These are phyloP conservation scores for Rhytidhysteron rufulum DNA, from an alignment of 2,329 filamentous ascomycete genomes.

Conservation along the genomic window DNA sequence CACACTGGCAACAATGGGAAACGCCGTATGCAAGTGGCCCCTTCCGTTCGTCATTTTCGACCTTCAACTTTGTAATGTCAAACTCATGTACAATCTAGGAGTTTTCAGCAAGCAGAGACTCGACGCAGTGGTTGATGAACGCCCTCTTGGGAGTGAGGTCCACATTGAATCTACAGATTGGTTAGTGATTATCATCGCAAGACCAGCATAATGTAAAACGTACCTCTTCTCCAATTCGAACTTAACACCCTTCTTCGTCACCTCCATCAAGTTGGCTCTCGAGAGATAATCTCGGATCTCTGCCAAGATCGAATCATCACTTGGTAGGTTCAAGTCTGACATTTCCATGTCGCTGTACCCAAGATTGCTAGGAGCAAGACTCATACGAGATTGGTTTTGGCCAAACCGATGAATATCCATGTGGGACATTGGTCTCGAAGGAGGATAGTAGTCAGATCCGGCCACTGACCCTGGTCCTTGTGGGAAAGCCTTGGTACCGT, in stretches of 20 bases:
- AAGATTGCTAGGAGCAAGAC: slow-evolving; percentile 57
- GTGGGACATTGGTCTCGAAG: slow-evolving; percentile 56
- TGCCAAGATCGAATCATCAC: slow-evolving; percentile 81
- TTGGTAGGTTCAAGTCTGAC: slow-evolving; percentile 71
- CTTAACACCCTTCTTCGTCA: slow-evolving; percentile 99
- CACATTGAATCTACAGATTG: slow-evolving; percentile 59
- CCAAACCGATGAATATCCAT: slow-evolving; percentile 54
- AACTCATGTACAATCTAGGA: too few species aligned
- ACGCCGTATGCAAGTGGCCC: too few species aligned
- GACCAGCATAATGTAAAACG: slow-evolving; percentile 6
- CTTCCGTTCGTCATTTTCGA: too few species aligned
- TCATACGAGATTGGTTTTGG: slow-evolving; percentile 35
- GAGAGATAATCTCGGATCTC: slow-evolving; percentile 93
- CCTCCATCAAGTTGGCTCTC: slow-evolving; percentile 91
- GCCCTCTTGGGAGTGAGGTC: slow-evolving; percentile 76
- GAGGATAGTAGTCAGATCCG: slow-evolving; percentile 60
- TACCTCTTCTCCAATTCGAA: slow-evolving; percentile 77
- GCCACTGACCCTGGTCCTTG: slow-evolving; percentile 37
- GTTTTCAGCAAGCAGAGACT: slow-evolving; percentile 1
- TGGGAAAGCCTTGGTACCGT: slow-evolving; percentile 74
- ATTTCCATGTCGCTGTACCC: slow-evolving; percentile 61
- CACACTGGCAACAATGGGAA: too few species aligned
- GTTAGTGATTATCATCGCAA: neutral
- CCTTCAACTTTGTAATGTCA: too few species aligned
- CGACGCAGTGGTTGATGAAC: slow-evolving; percentile 60